Evolutionary conservation across 176 grass and related monocot species (phyloP).

Genomic region (Elaeis guineensis): DNA sequence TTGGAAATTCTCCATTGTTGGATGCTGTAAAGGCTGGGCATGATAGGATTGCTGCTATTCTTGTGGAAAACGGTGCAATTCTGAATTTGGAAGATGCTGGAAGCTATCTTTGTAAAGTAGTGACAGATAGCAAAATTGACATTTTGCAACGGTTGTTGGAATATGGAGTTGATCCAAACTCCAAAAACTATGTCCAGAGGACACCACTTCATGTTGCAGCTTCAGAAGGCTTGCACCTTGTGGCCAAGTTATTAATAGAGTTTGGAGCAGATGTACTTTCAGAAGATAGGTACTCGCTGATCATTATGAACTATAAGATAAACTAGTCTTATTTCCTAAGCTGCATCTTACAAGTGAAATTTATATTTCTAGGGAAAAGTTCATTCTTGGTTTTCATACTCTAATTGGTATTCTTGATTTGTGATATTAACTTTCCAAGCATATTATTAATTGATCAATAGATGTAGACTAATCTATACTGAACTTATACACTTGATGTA

Average conservation of each 20-base stretch:
- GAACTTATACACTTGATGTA: too few species aligned
- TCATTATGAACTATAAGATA: too few species aligned
- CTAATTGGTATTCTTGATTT: too few species aligned
- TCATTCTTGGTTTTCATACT: too few species aligned
- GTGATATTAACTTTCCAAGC: too few species aligned
- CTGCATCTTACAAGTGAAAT: too few species aligned
- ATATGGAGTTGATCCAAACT: constrained; percentile 68
- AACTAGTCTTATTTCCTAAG: too few species aligned
- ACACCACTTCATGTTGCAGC: constrained; percentile 72
- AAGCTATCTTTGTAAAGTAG: constrained; percentile 54
- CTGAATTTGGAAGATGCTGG: constrained; percentile 66
- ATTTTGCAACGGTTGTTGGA: constrained; percentile 47
- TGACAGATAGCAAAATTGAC: constrained; percentile 45
- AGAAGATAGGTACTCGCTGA: not conserved
- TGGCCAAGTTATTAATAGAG: constrained; percentile 48
- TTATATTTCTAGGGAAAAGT: too few species aligned
- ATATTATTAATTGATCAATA: too few species aligned
- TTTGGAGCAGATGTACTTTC: constrained; percentile 29
- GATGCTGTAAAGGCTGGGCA: constrained; percentile 63
- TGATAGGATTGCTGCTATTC: constrained; percentile 50
- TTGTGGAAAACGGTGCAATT: constrained; percentile 44
- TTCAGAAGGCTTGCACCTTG: constrained; percentile 61
- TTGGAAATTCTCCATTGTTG: constrained; percentile 68
- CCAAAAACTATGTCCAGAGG: constrained; percentile 69
- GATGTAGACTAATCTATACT: too few species aligned